phyloP scores from a whole-genome alignment of 169 alveolate species.

The Eimeria mitis region DNA sequence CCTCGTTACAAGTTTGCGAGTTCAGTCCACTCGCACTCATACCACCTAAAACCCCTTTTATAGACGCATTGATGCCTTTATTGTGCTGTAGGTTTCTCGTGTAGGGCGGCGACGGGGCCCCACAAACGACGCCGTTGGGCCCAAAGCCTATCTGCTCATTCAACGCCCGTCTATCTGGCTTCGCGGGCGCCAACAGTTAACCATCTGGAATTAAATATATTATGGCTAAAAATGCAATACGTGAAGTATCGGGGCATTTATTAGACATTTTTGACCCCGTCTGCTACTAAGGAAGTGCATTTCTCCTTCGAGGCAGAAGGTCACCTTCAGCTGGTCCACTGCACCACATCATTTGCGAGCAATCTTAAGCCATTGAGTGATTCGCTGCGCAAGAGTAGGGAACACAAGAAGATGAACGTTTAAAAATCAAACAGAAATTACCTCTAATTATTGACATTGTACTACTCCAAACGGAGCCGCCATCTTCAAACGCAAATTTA shows the following conservation, averaged over 20 bases:
- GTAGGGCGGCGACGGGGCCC: constrained; percentile 24
- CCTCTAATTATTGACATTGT: no score
- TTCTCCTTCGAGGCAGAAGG: not conserved
- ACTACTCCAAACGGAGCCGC: no score
- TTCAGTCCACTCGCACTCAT: not conserved
- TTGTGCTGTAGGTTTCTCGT: not conserved
- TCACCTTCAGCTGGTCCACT: constrained; percentile 1
- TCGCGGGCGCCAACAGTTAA: not conserved
- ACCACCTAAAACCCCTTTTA: not conserved
- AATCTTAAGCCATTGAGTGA: not conserved
- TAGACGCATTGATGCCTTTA: not conserved
- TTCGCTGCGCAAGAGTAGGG: no score
- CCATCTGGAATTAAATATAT: not conserved
- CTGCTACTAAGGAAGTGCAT: not conserved
- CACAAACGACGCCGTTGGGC: constrained; percentile 7
- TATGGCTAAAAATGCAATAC: not conserved
- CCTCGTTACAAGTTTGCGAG: not conserved
- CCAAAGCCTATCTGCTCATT: constrained; percentile 27
- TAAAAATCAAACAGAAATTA: not conserved
- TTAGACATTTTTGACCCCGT: not conserved
- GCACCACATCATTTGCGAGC: not conserved
- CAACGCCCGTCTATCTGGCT: constrained; percentile 1
- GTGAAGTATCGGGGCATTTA: not conserved
- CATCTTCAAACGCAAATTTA: not conserved
- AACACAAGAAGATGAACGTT: not conserved